phyloP scores from a whole-genome alignment of 2,329 filamentous ascomycete genomes.

The Fusarium irregulare region DNA sequence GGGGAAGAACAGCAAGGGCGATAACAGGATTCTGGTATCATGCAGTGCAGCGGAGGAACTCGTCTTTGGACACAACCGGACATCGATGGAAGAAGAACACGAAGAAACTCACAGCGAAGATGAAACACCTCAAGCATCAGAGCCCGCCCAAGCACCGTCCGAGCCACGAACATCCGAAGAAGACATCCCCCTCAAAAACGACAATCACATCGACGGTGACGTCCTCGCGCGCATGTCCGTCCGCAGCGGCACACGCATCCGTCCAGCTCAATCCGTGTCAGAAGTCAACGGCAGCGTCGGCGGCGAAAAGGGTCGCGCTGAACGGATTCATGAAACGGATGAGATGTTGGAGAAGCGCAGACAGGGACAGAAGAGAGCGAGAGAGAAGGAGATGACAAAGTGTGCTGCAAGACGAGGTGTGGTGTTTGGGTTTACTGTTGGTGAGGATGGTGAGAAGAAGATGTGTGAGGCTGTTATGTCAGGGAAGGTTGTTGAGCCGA shows the following conservation, averaged over 20 bases:
- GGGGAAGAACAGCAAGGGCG: slow-evolving; percentile 52
- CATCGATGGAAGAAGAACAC: slow-evolving; percentile 5
- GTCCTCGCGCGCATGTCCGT: slow-evolving; percentile 50
- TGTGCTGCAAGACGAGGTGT: slow-evolving; percentile 71
- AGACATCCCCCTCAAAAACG: neutral
- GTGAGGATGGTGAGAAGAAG: slow-evolving; percentile 41
- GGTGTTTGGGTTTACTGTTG: slow-evolving; percentile 62
- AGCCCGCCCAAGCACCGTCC: neutral
- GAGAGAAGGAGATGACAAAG: slow-evolving; percentile 68
- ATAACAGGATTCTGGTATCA: slow-evolving; percentile 33
- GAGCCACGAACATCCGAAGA: neutral
- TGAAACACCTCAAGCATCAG: neutral
- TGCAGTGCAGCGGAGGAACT: slow-evolving; percentile 29
- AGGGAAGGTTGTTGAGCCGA: slow-evolving; percentile 67
- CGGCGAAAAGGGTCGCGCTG: slow-evolving; percentile 66
- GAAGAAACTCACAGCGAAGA: neutral
- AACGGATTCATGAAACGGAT: slow-evolving; percentile 63
- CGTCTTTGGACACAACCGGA: slow-evolving; percentile 20
- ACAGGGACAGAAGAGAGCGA: slow-evolving; percentile 58
- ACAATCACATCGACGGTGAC: slow-evolving; percentile 55
- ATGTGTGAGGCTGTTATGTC: slow-evolving; percentile 70
- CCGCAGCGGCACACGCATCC: slow-evolving; percentile 52
- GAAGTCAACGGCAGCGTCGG: slow-evolving; percentile 67
- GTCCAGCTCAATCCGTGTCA: slow-evolving; percentile 54
- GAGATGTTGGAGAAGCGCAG: slow-evolving; percentile 61